Evolutionary conservation across 2,329 filamentous ascomycete species (phyloP).

Genomic region (Phoma sp.): DNA sequence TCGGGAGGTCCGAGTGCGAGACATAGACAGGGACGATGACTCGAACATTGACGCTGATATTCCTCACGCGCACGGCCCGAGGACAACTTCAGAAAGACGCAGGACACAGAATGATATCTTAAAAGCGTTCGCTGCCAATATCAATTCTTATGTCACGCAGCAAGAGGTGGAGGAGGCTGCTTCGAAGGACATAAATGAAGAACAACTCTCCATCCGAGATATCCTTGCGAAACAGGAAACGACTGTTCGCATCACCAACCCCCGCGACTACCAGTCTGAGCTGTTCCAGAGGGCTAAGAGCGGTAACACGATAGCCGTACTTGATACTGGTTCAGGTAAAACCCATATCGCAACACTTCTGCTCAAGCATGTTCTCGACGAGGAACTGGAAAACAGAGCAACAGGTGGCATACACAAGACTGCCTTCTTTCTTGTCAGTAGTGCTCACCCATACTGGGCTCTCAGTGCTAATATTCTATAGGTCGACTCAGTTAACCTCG

Average conservation of each 20-base stretch:
- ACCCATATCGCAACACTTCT: conserved; percentile 93
- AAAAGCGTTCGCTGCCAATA: conserved; percentile 51
- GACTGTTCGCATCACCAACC: conserved; percentile 72
- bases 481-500: conserved; percentile 87
- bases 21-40: conserved; percentile 2
- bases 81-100: conserved; percentile 48
- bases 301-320: conserved; percentile 88
- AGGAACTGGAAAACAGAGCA: conserved; percentile 76
- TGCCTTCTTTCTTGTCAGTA: conserved; percentile 80
- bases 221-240: conserved; percentile 62
- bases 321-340: conserved; percentile 95
- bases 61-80: conserved; percentile 27
- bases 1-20: neutral
- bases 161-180: conserved; percentile 48
- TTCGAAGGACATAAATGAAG: conserved; percentile 51
- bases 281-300: conserved; percentile 86
- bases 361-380: conserved; percentile 75
- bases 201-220: conserved; percentile 60
- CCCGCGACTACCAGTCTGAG: conserved; percentile 90
- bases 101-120: conserved; percentile 54
- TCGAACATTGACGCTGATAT: conserved; percentile 37
- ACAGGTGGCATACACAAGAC: conserved; percentile 67
- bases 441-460: neutral
- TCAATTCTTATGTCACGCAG: conserved; percentile 53
- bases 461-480: conserved; percentile 36